These are phyloP conservation scores for Buxus sempervirens DNA, from an alignment of 164 flowering plant species.

Conservation along the genomic window DNA sequence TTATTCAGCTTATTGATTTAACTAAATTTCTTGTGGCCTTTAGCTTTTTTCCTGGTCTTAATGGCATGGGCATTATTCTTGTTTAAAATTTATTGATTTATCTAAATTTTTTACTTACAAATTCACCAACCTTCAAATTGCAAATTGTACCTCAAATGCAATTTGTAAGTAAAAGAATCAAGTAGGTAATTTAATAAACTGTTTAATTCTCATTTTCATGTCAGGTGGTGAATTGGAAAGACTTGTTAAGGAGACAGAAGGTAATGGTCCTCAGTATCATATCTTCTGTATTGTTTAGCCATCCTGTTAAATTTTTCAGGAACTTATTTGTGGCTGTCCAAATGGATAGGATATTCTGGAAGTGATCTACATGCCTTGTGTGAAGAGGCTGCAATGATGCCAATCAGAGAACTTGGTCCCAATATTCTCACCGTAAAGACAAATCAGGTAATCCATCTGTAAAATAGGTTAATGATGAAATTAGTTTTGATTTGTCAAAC, in stretches of 20 bases:
- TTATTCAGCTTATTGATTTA: no score
- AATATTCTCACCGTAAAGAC: slow-evolving; percentile 77
- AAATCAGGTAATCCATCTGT: slow-evolving; percentile 56
- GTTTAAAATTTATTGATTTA: no score
- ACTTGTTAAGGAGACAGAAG: slow-evolving; percentile 82
- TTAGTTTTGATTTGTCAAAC: neutral
- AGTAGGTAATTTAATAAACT: no score
- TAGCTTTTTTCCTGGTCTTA: no score
- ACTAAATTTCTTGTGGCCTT: no score
- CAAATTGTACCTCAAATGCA: no score
- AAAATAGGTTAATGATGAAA: neutral
- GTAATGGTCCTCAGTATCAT: slow-evolving; percentile 32
- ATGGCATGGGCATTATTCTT: no score
- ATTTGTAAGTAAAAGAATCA: no score
- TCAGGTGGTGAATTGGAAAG: slow-evolving; percentile 78
- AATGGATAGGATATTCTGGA: slow-evolving; percentile 84
- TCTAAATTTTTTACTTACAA: no score
- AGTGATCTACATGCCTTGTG: slow-evolving; percentile 97
- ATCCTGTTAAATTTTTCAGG: neutral
- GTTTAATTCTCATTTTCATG: slow-evolving; percentile 12
- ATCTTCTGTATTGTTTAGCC: neutral
- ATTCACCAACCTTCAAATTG: no score
- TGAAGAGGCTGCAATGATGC: slow-evolving; percentile 99
- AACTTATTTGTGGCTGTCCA: neutral
- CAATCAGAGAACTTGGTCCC: slow-evolving; percentile 93